A percentile compares a stretch with the other conserved stretches of the same genome.
phyloP scores from a whole-genome alignment of 306 rosid species.

The Acacia acuminata region DNA sequence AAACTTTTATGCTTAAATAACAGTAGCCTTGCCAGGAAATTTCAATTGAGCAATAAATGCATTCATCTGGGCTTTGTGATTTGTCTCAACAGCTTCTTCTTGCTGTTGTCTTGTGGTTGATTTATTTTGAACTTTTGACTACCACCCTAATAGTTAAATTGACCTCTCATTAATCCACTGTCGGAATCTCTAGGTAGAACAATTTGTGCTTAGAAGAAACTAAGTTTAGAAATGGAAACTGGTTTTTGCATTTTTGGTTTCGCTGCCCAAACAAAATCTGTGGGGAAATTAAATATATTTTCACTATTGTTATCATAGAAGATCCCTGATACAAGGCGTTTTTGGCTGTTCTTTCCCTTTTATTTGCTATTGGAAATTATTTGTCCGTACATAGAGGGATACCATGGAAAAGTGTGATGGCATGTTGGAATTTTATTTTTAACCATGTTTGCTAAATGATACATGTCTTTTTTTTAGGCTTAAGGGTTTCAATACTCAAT shows the following conservation, averaged over 20 bases:
- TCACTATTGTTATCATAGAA: neutral
- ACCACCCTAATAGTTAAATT: neutral
- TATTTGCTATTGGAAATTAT: slow-evolving; percentile 3
- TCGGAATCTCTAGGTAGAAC: neutral
- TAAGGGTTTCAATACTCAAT: neutral
- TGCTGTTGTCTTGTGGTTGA: neutral
- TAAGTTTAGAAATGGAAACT: neutral
- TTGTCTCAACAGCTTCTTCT: neutral
- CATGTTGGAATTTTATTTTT: neutral
- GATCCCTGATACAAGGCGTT: neutral
- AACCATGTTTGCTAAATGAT: neutral
- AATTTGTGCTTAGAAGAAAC: neutral
- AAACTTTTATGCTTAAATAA: too few species aligned
- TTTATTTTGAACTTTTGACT: neutral
- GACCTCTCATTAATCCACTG: neutral
- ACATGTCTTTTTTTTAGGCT: neutral
- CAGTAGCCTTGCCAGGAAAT: too few species aligned
- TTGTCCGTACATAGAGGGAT: neutral
- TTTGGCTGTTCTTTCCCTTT: neutral
- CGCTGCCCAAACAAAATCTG: neutral
- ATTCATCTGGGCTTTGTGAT: too few species aligned
- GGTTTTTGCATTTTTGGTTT: neutral
- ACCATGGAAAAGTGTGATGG: slow-evolving; percentile 1
- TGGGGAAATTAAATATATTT: neutral
- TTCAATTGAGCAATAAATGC: too few species aligned